These are phyloP conservation scores for Fusarium sp. DNA, from an alignment of 2,329 filamentous ascomycete species.

Conservation along the genomic window DNA sequence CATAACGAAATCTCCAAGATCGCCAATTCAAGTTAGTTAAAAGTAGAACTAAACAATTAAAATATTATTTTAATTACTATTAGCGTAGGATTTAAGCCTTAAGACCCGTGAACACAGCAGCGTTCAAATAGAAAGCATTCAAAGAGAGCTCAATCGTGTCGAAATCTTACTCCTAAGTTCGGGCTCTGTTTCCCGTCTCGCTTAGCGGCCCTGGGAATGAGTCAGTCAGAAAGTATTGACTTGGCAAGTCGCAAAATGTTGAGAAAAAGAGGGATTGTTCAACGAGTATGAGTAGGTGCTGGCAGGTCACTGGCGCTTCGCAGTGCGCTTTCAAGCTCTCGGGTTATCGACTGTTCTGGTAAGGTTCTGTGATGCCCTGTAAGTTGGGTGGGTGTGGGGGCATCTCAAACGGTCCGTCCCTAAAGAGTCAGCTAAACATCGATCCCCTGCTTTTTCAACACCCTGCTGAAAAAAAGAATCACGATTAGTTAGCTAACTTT, in stretches of 20 bases:
- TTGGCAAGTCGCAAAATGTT: accelerated
- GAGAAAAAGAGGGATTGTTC: accelerated
- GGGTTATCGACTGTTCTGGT: not conserved
- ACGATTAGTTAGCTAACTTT: not conserved
- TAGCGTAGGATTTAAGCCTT: no score
- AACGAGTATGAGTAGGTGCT: not conserved
- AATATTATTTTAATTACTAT: no score
- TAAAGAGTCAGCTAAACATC: not conserved
- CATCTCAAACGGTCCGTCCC: not conserved
- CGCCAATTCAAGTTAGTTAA: accelerated
- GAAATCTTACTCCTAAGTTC: no score
- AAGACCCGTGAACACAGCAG: accelerated
- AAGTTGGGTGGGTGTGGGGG: not conserved
- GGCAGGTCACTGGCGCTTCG: not conserved
- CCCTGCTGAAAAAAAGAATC: not conserved
- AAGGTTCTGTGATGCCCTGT: not conserved
- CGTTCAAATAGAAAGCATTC: no score
- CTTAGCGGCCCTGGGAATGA: no score
- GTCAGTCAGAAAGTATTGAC: accelerated
- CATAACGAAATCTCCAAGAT: not conserved
- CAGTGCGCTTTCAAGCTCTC: not conserved
- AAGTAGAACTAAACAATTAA: no score
- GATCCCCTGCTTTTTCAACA: not conserved
- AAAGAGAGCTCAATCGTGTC: accelerated
- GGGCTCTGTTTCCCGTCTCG: accelerated